These are phyloP conservation scores for Handroanthus guayacan DNA, from an alignment of 257 asterid species.

Conservation along the genomic window DNA sequence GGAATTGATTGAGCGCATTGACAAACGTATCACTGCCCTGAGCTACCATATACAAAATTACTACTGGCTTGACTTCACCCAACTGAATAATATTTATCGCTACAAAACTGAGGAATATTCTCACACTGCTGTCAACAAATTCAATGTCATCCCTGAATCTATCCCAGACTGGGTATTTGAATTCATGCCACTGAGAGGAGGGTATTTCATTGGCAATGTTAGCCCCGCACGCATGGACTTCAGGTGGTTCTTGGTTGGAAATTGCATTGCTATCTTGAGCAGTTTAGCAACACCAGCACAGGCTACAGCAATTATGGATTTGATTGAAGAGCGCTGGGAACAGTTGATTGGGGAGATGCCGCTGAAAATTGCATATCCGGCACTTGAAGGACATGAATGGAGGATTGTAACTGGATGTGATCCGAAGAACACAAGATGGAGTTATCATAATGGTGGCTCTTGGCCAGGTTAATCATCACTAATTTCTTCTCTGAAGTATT, in stretches of 20 bases:
- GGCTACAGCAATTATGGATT: slow-evolving; percentile 65
- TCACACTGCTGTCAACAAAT: slow-evolving; percentile 72
- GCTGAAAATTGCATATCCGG: slow-evolving; percentile 62
- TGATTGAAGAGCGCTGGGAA: slow-evolving; percentile 65
- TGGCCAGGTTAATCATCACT: slow-evolving; percentile 58
- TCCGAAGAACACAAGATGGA: slow-evolving; percentile 72
- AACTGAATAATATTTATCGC: slow-evolving; percentile 68
- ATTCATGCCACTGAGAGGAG: slow-evolving; percentile 67
- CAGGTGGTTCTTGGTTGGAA: slow-evolving; percentile 66
- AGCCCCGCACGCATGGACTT: slow-evolving; percentile 76
- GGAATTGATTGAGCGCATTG: slow-evolving; percentile 64
- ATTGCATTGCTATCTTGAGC: slow-evolving; percentile 65
- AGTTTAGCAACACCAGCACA: slow-evolving; percentile 61
- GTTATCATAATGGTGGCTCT: slow-evolving; percentile 72
- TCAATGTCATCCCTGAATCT: slow-evolving; percentile 68
- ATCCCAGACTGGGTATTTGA: slow-evolving; percentile 70
- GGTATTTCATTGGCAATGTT: slow-evolving; percentile 64
- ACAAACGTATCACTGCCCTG: slow-evolving; percentile 65
- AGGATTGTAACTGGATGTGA: slow-evolving; percentile 63
- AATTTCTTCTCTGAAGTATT: slow-evolving; percentile 12
- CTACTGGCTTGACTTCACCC: slow-evolving; percentile 74
- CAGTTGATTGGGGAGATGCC: slow-evolving; percentile 70
- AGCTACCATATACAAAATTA: slow-evolving; percentile 62
- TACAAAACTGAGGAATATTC: slow-evolving; percentile 72
- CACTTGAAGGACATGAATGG: slow-evolving; percentile 68